Conservation (phyloP, 441 rosid genomes). For the Kokia cookei region DNA sequence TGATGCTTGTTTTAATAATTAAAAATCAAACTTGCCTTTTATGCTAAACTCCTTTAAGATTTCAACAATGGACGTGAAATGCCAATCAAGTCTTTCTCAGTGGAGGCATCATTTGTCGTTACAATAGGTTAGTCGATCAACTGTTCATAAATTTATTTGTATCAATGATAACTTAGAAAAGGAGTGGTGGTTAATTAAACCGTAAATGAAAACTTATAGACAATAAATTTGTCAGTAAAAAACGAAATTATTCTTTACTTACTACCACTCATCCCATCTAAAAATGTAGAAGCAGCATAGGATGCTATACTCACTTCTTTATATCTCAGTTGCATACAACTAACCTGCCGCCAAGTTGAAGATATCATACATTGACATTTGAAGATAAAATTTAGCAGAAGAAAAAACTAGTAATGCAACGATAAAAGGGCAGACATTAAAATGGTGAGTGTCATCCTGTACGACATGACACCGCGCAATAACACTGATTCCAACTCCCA, state of each 20-base stretch:
- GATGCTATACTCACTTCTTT: not conserved
- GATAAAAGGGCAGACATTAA: too few species aligned
- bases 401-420: too few species aligned
- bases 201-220: not conserved
- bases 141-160: too few species aligned
- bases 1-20: not conserved
- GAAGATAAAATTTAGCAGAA: too few species aligned
- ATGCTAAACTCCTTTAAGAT: not conserved
- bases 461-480: too few species aligned
- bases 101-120: too few species aligned
- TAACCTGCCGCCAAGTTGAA: too few species aligned
- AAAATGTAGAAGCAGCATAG: not conserved
- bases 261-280: not conserved
- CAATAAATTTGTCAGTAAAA: not conserved
- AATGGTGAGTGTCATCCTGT: too few species aligned
- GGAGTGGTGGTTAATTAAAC: constrained; percentile 5
- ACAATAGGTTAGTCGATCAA: too few species aligned
- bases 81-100: too few species aligned
- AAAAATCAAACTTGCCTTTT: not conserved
- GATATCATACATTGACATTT: too few species aligned
- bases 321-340: not conserved
- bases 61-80: not conserved
- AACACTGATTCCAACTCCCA: too few species aligned
- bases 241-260: not conserved
- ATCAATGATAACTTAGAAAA: not conserved